Percentiles rank a stretch among this genome's conserved stretches.
Conservation (phyloP, 176 grass and related monocot genomes). For the Phoenix dactylifera region DNA sequence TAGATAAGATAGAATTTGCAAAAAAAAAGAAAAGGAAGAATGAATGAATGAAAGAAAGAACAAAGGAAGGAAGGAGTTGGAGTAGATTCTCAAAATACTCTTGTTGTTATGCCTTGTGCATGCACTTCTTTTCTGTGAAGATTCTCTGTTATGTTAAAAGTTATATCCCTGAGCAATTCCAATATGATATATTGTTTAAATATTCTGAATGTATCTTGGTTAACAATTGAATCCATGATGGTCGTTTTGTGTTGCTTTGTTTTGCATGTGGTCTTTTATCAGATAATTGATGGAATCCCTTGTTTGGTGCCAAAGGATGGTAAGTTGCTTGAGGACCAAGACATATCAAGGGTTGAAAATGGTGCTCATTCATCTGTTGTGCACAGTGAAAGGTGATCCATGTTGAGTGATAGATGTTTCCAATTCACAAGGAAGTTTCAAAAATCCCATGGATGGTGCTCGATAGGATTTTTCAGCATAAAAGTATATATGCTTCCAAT, state of each 20-base stretch:
- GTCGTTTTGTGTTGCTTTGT: background rate
- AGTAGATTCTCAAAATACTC: too few species aligned
- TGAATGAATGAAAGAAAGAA: too few species aligned
- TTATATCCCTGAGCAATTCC: background rate
- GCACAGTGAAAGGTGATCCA: conserved; percentile 1
- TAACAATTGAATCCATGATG: background rate
- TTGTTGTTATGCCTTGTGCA: too few species aligned
- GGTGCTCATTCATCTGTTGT: conserved; percentile 3
- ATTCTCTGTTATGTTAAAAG: background rate
- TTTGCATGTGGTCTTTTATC: conserved; percentile 6
- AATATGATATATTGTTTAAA: background rate
- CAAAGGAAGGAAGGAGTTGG: too few species aligned
- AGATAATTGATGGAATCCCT: conserved; percentile 75
- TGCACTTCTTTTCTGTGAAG: background rate
- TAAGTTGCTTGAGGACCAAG: conserved; percentile 45
- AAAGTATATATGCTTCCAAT: too few species aligned
- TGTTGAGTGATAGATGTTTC: background rate
- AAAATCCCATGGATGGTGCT: too few species aligned
- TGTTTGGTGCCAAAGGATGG: conserved; percentile 66
- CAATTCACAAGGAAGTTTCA: too few species aligned
- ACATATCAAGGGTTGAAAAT: conserved; percentile 24
- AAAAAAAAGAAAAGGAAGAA: too few species aligned
- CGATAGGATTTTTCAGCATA: too few species aligned
- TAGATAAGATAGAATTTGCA: too few species aligned
- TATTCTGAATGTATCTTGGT: background rate